Evolutionary conservation across 495 filamentous ascomycete genomes (phyloP), one percentile per base, ranked within the genome.

Genomic region (Penicillium angulare): DNA sequence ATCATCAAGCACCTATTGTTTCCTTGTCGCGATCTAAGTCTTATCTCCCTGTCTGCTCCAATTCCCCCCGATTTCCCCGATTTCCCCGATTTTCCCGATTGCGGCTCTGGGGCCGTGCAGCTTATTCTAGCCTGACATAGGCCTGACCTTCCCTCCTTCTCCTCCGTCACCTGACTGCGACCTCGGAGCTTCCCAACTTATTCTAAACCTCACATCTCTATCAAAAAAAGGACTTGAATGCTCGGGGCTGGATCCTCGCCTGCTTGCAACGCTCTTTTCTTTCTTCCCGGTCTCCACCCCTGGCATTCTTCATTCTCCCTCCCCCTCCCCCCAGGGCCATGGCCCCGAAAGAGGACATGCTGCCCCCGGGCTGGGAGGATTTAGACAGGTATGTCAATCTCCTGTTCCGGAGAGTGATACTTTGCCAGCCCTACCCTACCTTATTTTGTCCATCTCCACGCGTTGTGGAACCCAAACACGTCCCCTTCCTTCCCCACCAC

Each of bases 311-410:
- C 60, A 50, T 49, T 29, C 43, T n/a, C n/a, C n/a, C n/a, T 38
- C 49, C 47, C 47, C 43, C 43, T 7, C 18, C 36, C 42, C 55
- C 57, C 41, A 63, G 68, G 74, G 74, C 66, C 67, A 77, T 77
- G 74, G 71, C 68, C 72, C 72, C 70, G 59, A 73, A 72, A 63
- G 74, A 75, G 65, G 73, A 73, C 50, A 64, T 68, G 68, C 61
- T 77, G 62, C 71, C 71, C 57, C 71, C 69, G 64, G 72, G 67
- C 56, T 77, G 74, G 74, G 73, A 73, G 44, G 66, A 74, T 63
- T 60, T 74, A 56, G 69, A 76, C 57, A 76, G 72, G 74, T 77
- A 72, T 58, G 71, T 53, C 54, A 52, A 56, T 57, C 56, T 21
- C 48, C 44, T 51, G 29, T 52, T 63, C 47, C 50, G 53, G 58